These are phyloP conservation scores for Pichia cabralensis DNA, from an alignment of 805 yeast species.

Conservation along the genomic window DNA sequence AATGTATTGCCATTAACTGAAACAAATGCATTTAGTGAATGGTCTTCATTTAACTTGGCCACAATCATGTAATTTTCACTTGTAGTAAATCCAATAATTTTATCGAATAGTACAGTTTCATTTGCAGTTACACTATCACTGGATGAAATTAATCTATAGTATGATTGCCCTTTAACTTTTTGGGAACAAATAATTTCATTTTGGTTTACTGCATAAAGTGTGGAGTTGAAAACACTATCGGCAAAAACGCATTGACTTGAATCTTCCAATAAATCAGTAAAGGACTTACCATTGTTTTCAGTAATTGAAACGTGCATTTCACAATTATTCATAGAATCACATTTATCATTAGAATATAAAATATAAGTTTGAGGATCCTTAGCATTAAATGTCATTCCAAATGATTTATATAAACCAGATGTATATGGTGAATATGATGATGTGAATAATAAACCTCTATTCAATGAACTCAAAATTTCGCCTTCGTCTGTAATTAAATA, in stretches of 20 bases:
- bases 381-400: conserved; percentile 52
- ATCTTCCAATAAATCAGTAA: conserved; percentile 42
- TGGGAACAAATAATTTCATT: conserved; percentile 60
- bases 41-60: conserved; percentile 46
- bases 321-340: conserved; percentile 43
- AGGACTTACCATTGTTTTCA: conserved; percentile 55
- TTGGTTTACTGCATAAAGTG: conserved; percentile 24
- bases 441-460: conserved; percentile 56
- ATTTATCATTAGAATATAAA: conserved; percentile 54
- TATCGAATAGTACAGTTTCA: conserved; percentile 35
- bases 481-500: conserved; percentile 41
- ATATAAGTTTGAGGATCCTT: conserved; percentile 48
- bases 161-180: conserved; percentile 19
- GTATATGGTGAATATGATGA: conserved; percentile 27
- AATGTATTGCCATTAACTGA: conserved; percentile 69
- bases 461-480: conserved; percentile 46
- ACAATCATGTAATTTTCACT: conserved; percentile 65
- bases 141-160: conserved; percentile 32
- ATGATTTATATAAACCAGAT: conserved; percentile 36
- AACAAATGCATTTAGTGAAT: conserved; percentile 55
- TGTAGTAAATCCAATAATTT: conserved; percentile 64
- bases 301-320: conserved; percentile 51
- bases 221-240: conserved; percentile 37
- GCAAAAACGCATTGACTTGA: conserved; percentile 59
- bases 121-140: conserved; percentile 39